Evolutionary conservation across 2,329 filamentous ascomycete genomes (phyloP), one percentile per base, ranked within the genome.

Genomic region (Bertia moriformis): DNA sequence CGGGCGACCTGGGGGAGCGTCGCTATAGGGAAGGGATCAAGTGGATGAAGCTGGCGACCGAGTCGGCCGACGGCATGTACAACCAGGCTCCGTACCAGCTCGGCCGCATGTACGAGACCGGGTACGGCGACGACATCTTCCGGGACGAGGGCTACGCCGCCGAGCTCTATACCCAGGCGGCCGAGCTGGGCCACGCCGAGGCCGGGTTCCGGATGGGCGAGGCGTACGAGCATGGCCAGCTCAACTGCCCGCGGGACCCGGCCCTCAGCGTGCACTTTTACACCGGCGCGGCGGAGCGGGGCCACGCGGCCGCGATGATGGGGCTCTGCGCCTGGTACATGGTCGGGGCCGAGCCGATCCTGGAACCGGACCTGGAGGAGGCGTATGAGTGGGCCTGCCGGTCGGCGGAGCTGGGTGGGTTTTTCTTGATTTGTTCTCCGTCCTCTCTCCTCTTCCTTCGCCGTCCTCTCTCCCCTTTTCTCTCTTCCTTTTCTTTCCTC

Each of bases 311-410:
- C 37, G 89, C 87, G 37, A 96, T 96, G 87, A 94, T 98, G 88
- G 89, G 89, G 3, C 67, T 98, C 5, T 96, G 91, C 59, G 91
- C 91, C 10, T 98, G 91, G 91, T 98, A 96, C 58, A 83, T 96
- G 70, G 83, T 96, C 30, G 91, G 91, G 10, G 91, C 91, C 2
- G 83, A 88, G 47, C 87, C 88, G 0, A 77, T 96, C 13, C 63
- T 98, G 17, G 88, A 94, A 43, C 94, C 91, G 60, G 89, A 98
- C 50, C 88, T 96, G 57, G 82, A 82, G 48, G 91, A 98, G 58
- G 91, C 91, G 7, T 96, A 93, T 52, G 88, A 94, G 56, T 98
- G 91, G 91, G 88, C 91, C 14, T 78, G 77, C 51, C 78, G 80
- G 51, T 86, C 91, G 40, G 89, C 89, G 20, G 81, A 91, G 44